Base-by-base conservation (phyloP, 1,139 yeast species). In the Zhuliangozyma parablackwelliae region DNA sequence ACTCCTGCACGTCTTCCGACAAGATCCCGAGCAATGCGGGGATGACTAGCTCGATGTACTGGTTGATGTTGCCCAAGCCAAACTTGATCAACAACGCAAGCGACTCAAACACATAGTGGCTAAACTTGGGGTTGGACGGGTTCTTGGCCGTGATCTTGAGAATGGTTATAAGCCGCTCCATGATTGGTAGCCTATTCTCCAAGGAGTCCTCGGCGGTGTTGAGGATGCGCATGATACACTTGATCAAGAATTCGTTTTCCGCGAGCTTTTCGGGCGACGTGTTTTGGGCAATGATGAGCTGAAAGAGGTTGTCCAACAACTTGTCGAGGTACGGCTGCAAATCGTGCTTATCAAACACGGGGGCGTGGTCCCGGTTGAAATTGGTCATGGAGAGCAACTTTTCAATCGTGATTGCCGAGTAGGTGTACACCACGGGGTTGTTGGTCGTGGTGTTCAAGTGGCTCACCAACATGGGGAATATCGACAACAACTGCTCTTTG, bases 61-160 rank as follows among this genome's bases (percentile, higher is more conserved):
- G 54, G 2, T 69, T 59, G 36, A 80, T 59, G 33, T 50, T 43
- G 7, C 45, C 43, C 10, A 47, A 43, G n/a, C 61, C 63, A 53
- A 61, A 82, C 50, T 82, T 82, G 42, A 90, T 65, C 35, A 90
- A 65, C 10, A 83, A 81, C 23, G 94, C 94, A 43, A 92, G 71
- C 10, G 95, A 75, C 66, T 94, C 99, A 59, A 94, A 94, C 2
- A 86, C 72, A 54, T 80, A 94, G 60, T 94, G 98, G 7, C 90
- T 78, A 56, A 92, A 94, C 49, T 82, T 79, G 21, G 99, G 98
- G 57, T 94, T 94, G 9, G 97, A 86, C 10, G 98, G 99, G 53
- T 94, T 94, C 50, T 81, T 82, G 29, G 90, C 71, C 36, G 90
- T 87, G 20, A 80, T 77, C 27, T 71, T 72, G 33, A 90, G 69